A percentile compares a stretch with the other conserved stretches of the same genome.
phyloP scores from a whole-genome alignment of 805 yeast genomes.

The Tetrapisispora fleetii region DNA sequence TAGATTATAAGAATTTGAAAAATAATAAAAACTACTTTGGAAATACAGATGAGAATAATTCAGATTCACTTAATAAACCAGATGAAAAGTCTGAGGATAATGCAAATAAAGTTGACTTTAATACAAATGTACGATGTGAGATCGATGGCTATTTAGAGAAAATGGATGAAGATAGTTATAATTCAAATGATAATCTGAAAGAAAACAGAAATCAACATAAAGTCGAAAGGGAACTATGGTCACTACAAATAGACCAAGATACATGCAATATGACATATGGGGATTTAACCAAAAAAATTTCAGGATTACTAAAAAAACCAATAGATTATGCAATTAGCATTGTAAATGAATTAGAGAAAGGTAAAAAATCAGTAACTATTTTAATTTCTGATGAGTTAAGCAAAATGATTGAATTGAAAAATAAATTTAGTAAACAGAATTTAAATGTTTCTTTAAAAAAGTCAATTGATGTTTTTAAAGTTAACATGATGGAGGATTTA shows the following conservation, averaged over 20 bases:
- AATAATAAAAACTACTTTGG: not conserved
- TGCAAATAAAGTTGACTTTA: not conserved
- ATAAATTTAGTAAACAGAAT: constrained; percentile 14
- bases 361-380: constrained; percentile 15
- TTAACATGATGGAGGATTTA: constrained; percentile 17
- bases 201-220: not conserved
- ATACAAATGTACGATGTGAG: not conserved
- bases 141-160: not conserved
- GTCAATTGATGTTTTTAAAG: constrained; percentile 18
- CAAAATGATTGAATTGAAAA: constrained; percentile 11
- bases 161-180: not conserved
- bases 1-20: constrained; percentile 6
- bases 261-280: constrained; percentile 17
- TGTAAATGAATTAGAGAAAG: constrained; percentile 11
- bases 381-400: constrained; percentile 12
- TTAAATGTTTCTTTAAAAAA: constrained; percentile 15
- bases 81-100: not conserved
- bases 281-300: constrained; percentile 20
- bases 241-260: constrained; percentile 21
- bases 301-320: constrained; percentile 18
- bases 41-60: not conserved
- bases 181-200: not conserved
- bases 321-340: constrained; percentile 19
- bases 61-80: not conserved
- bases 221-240: constrained; percentile 10